Evolutionary conservation across 208 protist species (phyloP), one percentile per base, ranked within the genome.

Genomic region (Phytomonas sp.): DNA sequence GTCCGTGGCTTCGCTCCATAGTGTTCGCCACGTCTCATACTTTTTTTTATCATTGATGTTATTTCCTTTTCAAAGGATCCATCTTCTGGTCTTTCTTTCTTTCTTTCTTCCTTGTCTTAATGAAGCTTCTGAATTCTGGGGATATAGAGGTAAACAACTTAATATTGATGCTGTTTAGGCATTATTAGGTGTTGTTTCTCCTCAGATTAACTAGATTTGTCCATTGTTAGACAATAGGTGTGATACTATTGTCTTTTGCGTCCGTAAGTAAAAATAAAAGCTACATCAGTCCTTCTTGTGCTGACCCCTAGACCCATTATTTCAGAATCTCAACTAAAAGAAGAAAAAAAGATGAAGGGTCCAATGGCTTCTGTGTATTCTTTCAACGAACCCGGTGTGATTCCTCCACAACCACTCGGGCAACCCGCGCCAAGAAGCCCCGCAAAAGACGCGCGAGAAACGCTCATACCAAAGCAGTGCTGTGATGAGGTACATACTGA

Each of bases 1-100:
- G 40, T 26, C 2, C 2, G 20, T 56, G 46, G 5, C 20, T 26
- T 23, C 46, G 20, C 20, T 26, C 17, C 26, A 6, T 56, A 56
- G 46, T 23, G 46, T 26, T 56, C 2, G 9, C 20, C 46, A 56
- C 0, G 46, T 26, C 11, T 56, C 46, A 26, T 51, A 51, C 40
- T 32, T 68, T 74, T 36, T 62, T 64, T 51, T 11, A 61, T 15
- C 64, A 36, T 61, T 30, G 20, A 60, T 68, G 34, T 9, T 26
- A 3, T 7, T 34, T 30, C 62, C 53, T 73, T 67, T 60, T 0
- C 31, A 62, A 9, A 60, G 23, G 7, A 15, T 72, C 23, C 8
- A 62, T 67, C 65, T 66, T 26, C 7, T 30, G n/a, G 34, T 68
- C 29, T 73, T 30, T 73, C 13, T 67, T 46, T 68, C 29, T 73